phyloP scores from a whole-genome alignment of 345 rosid species.

The Nephelium lappaceum region DNA sequence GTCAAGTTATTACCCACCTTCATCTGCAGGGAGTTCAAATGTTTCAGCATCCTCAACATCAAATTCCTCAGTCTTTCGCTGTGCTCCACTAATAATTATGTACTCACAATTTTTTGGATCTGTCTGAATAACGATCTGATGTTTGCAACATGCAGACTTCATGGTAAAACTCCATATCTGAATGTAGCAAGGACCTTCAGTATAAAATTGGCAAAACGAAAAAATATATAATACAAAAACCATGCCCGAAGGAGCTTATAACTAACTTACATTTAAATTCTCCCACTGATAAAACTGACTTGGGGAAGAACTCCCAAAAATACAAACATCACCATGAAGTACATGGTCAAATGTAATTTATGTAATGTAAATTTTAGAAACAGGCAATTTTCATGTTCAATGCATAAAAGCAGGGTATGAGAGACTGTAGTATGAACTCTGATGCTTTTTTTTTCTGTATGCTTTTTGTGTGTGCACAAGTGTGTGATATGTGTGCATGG shows the following conservation, averaged over 20 bases:
- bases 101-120: slow-evolving; percentile 97
- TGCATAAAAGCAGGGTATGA: background rate
- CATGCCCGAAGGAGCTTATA: background rate
- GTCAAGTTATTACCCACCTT: slow-evolving; percentile 52
- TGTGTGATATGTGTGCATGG: background rate
- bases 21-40: slow-evolving; percentile 90
- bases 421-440: no score
- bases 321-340: background rate
- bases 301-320: background rate
- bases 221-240: background rate
- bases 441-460: no score
- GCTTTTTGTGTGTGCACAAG: background rate
- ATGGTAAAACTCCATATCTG: slow-evolving; percentile 98
- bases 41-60: slow-evolving; percentile 96
- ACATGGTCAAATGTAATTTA: background rate
- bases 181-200: slow-evolving; percentile 21
- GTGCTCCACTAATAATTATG: slow-evolving; percentile 89
- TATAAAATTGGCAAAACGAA: slow-evolving; percentile 11
- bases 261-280: background rate
- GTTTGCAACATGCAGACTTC: slow-evolving; percentile 95
- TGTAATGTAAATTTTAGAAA: background rate
- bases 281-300: background rate
- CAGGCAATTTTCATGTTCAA: background rate
- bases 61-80: slow-evolving; percentile 76
- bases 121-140: slow-evolving; percentile 90